Evolutionary conservation across 768 basidiomycete species (phyloP), one percentile per base, ranked within the genome.

Genomic region (Auriscalpium vulgare): DNA sequence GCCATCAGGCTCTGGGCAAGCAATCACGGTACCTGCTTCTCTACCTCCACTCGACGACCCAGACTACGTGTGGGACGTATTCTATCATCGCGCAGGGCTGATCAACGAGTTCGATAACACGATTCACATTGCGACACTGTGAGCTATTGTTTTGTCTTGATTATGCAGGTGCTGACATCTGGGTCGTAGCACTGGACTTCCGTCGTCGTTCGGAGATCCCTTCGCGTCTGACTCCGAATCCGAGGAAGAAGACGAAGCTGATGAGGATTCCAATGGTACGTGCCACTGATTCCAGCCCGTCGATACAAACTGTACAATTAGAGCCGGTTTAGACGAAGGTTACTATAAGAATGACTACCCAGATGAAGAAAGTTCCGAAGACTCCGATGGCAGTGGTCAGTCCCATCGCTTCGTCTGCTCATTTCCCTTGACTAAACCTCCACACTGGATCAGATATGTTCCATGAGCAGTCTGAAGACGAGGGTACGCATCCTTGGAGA

Each of bases 331-430:
- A 90, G 88, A 84, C 16, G 88, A 91, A 68, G 88, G 88, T 59
- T 89, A 84, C 63, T 90, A 89, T 69, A 88, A 81, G 63, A 91
- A 91, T 57, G 88, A 91, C 65, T 91, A 91, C 61, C 88, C 88
- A 6, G 87, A 89, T 29, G 88, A 85, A 50, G 82, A 84, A 40
- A 60, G 59, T 51, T 56, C 57, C 2, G 71, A 75, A 10, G 60
- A 59, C 17, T 64, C 63, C 29, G 65, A 71, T 2, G 73, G 72
- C 21, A 46, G 47, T 21, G 61, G 57, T 62, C 36, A 35, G 56
- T 46, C 16, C 10, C 13, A 35, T 49, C 34, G 11, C 5, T 50
- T 8, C 37, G 3, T 49, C 13, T 53, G 21, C 8, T 45, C 10
- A 10, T 19, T 29, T 44, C 34, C 29, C 37, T 37, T 37, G n/a